Conservation (phyloP, 257 asterid genomes). For the Buddleja alternifolia region DNA sequence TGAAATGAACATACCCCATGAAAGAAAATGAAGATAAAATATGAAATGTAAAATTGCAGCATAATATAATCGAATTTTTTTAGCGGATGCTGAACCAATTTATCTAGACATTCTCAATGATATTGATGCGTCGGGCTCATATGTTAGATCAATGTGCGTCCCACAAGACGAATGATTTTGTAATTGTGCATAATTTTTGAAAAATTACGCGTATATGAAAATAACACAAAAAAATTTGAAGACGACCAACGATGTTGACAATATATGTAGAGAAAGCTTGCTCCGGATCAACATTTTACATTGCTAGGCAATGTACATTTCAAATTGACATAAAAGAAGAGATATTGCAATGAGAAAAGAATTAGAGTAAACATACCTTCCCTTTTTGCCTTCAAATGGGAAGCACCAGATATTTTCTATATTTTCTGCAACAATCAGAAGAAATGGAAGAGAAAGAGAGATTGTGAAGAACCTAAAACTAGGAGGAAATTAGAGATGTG, state of each 20-base stretch:
- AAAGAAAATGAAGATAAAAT: too few relatives aligned
- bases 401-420: conserved; percentile 19
- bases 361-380: conserved; percentile 32
- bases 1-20: too few relatives aligned
- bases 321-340: too few relatives aligned
- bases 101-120: too few relatives aligned
- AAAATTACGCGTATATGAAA: too few relatives aligned
- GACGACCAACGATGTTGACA: background rate
- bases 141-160: too few relatives aligned
- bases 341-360: background rate
- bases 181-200: too few relatives aligned
- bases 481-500: conserved; percentile 6
- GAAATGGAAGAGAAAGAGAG: background rate
- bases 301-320: background rate
- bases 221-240: background rate
- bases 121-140: too few relatives aligned
- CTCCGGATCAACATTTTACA: background rate
- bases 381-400: conserved; percentile 24
- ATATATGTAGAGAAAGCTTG: background rate
- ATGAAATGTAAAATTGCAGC: too few relatives aligned
- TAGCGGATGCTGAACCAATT: too few relatives aligned
- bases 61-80: too few relatives aligned
- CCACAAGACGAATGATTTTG: too few relatives aligned
- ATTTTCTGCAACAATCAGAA: background rate
- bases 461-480: background rate